Conservation (phyloP, 2,329 filamentous ascomycete species). For the Pseudogymnoascus sp. region DNA sequence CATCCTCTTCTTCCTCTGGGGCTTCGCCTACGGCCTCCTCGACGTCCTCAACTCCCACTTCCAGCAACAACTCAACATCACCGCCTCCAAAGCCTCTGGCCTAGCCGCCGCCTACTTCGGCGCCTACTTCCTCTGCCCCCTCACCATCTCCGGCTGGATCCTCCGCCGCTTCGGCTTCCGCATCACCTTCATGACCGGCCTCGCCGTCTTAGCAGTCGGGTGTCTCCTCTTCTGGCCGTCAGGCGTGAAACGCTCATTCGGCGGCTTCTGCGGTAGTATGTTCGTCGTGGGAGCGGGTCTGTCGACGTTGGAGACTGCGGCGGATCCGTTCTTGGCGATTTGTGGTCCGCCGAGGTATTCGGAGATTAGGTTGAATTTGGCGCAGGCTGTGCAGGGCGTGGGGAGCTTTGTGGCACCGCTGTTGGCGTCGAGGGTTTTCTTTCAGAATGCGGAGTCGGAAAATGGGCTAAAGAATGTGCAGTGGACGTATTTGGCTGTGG, state of each 20-base stretch:
- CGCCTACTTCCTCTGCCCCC: conserved; percentile 64
- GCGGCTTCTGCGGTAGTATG: conserved; percentile 24
- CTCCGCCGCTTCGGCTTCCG: conserved; percentile 56
- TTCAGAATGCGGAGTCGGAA: conserved; percentile 54
- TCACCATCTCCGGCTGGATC: conserved; percentile 58
- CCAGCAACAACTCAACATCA: conserved; percentile 33
- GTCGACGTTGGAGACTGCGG: conserved; percentile 66
- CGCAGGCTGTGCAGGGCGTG: conserved; percentile 70
- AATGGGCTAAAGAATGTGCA: conserved; percentile 52
- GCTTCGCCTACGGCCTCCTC: conserved; percentile 36
- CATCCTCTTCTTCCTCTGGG: conserved; percentile 45
- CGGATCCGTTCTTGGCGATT: conserved; percentile 50
- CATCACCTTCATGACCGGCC: conserved; percentile 57
- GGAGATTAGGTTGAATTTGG: conserved; percentile 68
- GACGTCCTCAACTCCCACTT: conserved; percentile 37
- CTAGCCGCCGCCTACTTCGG: conserved; percentile 32
- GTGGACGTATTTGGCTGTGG: conserved; percentile 58
- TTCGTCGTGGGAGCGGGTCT: conserved; percentile 69
- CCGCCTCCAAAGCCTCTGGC: conserved; percentile 1
- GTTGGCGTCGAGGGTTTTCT: conserved; percentile 67
- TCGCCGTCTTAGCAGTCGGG: conserved; percentile 56
- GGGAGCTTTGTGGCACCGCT: conserved; percentile 68
- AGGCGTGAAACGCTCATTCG: conserved; percentile 43
- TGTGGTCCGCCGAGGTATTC: conserved; percentile 56
- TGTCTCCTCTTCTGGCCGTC: conserved; percentile 52